Evolutionary conservation across 495 filamentous ascomycete species (phyloP), one percentile per base, ranked within the genome.

Genomic region (Neohortaea acidophila): DNA sequence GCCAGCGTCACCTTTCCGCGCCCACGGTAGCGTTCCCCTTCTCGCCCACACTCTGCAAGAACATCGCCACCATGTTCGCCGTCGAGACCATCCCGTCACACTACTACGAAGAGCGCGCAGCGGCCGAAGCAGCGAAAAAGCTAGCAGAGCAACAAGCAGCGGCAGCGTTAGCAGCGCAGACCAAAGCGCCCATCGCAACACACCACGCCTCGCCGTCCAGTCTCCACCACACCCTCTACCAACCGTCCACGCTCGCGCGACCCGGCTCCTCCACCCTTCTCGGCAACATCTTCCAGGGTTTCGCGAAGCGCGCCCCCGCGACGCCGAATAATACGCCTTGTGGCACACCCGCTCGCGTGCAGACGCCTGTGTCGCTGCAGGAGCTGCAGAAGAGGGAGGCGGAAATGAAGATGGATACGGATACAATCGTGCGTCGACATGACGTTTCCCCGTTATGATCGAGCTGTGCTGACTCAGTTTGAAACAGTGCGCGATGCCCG

Each of bases 231-330:
- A 15, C 30, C 33, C 6, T 13, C 33, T 19, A 20, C 14, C 7
- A 14, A 28, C 38, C 37, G 22, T 23, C 38, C 13, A 18, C 44
- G 17, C 30, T 41, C 6, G 33, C 44, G 19, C 38, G 38, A 7
- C 38, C 23, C 6, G 22, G 28, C 36, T 39, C 42, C 2, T 33
- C 36, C 11, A 36, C 38, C 24, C 8, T 47, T 7, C 33, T 47
- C 4, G 44, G 37, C 21, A 41, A 20, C 33, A 32, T 47, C 3
- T 47, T 36, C 44, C 38, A 42, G 20, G 38, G 44, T 27, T 32
- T 47, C 24, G 32, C 32, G 4, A 29, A 36, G 21, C 13, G 27
- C 13, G 30, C 21, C 1, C n/a, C 24, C 8, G n/a, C 8, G 6
- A 32, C 29, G 11, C 6, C 29, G 29, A 32, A n/a, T 38, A 14